A percentile compares a stretch with the other conserved stretches of the same genome.
phyloP scores from a whole-genome alignment of 805 yeast genomes.

The Starmerella vaccinii region DNA sequence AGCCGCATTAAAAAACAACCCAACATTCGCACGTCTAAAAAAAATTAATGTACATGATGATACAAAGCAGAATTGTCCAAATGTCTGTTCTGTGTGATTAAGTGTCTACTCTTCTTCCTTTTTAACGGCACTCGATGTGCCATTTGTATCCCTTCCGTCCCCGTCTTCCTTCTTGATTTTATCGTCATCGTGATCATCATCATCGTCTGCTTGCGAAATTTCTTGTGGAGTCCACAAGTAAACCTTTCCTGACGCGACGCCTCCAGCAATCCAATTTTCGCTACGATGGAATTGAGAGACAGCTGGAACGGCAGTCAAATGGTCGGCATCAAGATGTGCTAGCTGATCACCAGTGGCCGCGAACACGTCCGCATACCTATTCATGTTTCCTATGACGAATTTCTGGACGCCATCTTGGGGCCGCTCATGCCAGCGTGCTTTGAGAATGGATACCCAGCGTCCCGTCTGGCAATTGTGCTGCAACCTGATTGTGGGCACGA shows the following conservation, averaged over 20 bases:
- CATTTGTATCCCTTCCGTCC: neutral
- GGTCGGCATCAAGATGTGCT: constrained; percentile 56
- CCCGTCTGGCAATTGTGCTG: constrained; percentile 95
- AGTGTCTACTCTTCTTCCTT: neutral
- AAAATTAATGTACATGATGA: neutral
- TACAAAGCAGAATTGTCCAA: neutral
- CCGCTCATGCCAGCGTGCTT: constrained; percentile 72
- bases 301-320: constrained; percentile 87
- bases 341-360: constrained; percentile 64
- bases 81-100: neutral
- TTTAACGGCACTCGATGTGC: neutral
- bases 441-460: constrained; percentile 87
- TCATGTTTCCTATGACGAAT: constrained; percentile 90
- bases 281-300: constrained; percentile 75
- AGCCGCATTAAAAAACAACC: neutral
- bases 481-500: constrained; percentile 54
- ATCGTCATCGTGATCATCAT: too few species aligned
- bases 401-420: constrained; percentile 68
- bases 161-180: neutral
- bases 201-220: neutral
- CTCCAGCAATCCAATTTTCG: constrained; percentile 85
- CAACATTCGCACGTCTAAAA: neutral
- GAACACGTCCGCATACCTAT: constrained; percentile 72
- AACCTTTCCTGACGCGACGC: constrained; percentile 85
- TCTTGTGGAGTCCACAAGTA: constrained; percentile 38